A percentile compares a stretch with the other conserved stretches of the same genome.
phyloP scores from a whole-genome alignment of 768 basidiomycete species.

The Sporobolomyces phaffii region DNA sequence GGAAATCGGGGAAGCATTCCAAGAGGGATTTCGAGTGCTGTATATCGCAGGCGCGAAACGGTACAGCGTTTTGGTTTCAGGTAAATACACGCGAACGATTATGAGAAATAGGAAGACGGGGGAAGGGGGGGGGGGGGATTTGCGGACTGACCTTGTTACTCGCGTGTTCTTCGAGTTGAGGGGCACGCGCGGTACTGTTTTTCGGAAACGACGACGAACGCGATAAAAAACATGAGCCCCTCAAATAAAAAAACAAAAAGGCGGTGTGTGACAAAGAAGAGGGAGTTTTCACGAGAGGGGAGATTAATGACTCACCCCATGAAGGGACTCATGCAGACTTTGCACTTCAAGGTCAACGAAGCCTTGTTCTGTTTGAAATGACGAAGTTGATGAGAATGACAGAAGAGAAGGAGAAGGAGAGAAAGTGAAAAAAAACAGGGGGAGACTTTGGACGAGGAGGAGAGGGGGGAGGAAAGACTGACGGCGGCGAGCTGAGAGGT shows the following conservation, averaged over 20 bases:
- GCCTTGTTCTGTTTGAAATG: slow-evolving; percentile 25
- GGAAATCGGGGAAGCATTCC: slow-evolving; percentile 26
- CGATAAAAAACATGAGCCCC: not conserved
- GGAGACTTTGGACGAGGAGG: not conserved
- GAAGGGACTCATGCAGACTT: slow-evolving; percentile 28
- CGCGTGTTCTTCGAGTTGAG: slow-evolving; percentile 16
- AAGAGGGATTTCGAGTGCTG: slow-evolving; percentile 15
- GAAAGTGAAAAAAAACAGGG: not conserved
- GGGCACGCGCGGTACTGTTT: not conserved
- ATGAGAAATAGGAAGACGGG: not conserved
- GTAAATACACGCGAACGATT: not conserved
- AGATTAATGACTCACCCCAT: not conserved
- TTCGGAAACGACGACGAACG: no score
- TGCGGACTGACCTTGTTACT: not conserved
- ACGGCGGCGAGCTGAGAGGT: slow-evolving; percentile 24
- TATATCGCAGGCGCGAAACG: no score
- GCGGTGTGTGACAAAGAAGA: not conserved
- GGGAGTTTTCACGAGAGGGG: not conserved
- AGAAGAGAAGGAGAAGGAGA: not conserved
- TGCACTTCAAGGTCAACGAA: slow-evolving; percentile 26
- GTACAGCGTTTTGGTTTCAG: not conserved
- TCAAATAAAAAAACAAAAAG: not conserved
- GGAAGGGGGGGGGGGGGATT: no score
- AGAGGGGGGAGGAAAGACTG: not conserved
- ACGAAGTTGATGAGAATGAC: no score